Conservation (phyloP, 139 green algal species). For the Chlamydomonas incerta region DNA sequence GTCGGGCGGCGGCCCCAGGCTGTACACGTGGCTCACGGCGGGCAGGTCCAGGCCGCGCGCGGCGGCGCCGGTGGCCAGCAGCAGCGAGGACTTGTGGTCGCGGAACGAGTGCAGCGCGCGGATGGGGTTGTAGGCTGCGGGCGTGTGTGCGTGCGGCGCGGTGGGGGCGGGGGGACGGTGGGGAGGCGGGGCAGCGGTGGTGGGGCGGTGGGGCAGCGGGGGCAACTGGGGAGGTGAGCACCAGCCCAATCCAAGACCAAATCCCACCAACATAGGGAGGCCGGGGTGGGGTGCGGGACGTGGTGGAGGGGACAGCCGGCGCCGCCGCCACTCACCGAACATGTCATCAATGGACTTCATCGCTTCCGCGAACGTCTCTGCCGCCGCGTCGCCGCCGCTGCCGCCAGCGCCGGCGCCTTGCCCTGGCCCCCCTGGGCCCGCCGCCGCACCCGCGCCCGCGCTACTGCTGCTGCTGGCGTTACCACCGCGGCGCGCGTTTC, state of each 20-base stretch:
- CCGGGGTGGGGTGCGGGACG: no score
- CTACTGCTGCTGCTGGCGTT: neutral
- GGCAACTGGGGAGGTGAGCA: no score
- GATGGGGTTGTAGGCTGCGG: constrained; percentile 75
- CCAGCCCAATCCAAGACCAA: no score
- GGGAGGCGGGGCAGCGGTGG: no score
- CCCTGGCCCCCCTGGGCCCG: neutral
- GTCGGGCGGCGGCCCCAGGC: constrained; percentile 67
- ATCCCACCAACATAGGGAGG: no score
- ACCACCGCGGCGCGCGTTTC: no score
- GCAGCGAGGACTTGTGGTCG: constrained; percentile 68
- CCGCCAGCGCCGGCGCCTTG: neutral
- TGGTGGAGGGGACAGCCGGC: no score
- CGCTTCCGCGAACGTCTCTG: neutral
- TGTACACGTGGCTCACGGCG: constrained; percentile 89
- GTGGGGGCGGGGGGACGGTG: no score
- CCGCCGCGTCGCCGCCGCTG: neutral
- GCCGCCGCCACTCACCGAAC: neutral
- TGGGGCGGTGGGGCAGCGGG: no score
- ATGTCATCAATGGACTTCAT: neutral
- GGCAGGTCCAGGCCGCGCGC: constrained; percentile 87
- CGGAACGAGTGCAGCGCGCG: constrained; percentile 81
- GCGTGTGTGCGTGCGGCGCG: no score
- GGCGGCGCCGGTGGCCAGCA: constrained; percentile 37
- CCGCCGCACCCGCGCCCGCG: neutral